Evolutionary conservation across 176 grass and related monocot genomes (phyloP), one percentile per base, ranked within the genome.

Genomic region (Oryza officinalis): DNA sequence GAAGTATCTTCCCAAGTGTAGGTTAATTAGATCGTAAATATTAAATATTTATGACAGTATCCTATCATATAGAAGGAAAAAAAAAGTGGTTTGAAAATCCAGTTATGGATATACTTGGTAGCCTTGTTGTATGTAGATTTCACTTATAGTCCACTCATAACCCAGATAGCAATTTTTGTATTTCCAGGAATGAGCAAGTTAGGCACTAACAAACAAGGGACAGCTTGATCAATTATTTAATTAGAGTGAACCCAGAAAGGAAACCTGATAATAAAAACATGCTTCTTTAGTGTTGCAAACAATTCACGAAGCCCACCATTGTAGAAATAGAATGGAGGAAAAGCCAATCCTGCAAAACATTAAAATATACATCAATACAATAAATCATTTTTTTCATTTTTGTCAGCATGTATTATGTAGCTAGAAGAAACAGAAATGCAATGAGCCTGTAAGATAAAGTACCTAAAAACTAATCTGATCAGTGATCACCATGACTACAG

Each of bases 291-390:
- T 65, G 91, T 92, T 77, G 78, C 70, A 46, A 99, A 91, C 81
- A 99, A 87, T 78, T 99, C 96, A 85, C 93, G 91, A 79, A 94
- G 74, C 75, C 96, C 96, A 8, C 96, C 91, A 79, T 81, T 96
- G 75, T 99, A 99, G 89, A 99, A 99, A 84, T 99, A 94, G 85
- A 99, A 90, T 87, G 96, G 93, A 87, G 96, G 86, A 89, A 83
- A 94, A 78, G 96, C 93, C 50, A 99, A 65, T 17, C 96, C 96
- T 99, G 85, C 77, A 90, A 37, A 89, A 86, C 54, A 84, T 74
- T 52, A 43, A 6, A 73, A 22, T 71, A 67, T 44, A 67, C 71
- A 66, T 77, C 74, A 82, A 79, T 60, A 28, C 44, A 59, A 69
- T 41, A 32, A 49, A 27, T 84, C 12, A 13, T 35, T 47, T 75